Conservation (phyloP, 148 eudicot genomes). For the Arbutus unedo region DNA sequence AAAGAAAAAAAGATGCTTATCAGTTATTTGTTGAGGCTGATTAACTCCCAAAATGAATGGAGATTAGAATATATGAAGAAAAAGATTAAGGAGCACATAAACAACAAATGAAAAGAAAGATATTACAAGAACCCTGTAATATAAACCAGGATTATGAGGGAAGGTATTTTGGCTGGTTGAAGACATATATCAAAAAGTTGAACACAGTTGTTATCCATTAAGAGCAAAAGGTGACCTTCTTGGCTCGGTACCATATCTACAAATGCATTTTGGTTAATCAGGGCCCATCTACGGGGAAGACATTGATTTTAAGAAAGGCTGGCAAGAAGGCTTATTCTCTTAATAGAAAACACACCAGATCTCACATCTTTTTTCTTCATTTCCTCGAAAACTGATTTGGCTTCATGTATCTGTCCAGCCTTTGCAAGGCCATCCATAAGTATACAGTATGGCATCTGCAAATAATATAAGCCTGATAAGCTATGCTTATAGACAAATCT, state of each 20-base stretch:
- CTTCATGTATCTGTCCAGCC: constrained; percentile 69
- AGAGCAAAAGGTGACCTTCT: not conserved
- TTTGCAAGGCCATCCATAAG: constrained; percentile 88
- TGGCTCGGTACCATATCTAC: not conserved
- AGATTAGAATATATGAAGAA: not conserved
- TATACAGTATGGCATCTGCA: constrained; percentile 90
- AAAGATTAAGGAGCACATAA: not conserved
- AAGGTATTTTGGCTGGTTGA: not conserved
- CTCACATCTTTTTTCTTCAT: constrained; percentile 59
- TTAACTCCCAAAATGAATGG: not conserved
- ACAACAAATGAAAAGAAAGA: not conserved
- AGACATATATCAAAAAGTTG: not conserved
- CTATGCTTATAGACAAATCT: not conserved
- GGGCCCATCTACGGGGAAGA: not conserved
- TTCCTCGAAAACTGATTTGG: constrained; percentile 59
- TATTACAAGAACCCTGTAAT: not conserved
- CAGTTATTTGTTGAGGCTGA: not conserved
- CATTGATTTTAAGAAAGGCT: not conserved
- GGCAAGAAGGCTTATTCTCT: not conserved
- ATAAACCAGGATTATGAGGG: not conserved
- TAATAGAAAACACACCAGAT: constrained; percentile 45
- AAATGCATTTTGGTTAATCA: not conserved
- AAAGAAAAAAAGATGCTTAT: not conserved
- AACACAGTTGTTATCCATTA: not conserved
- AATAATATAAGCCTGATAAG: constrained; percentile 15